phyloP scores from a whole-genome alignment of 306 rosid species.

The Gleditsia sinensis region DNA sequence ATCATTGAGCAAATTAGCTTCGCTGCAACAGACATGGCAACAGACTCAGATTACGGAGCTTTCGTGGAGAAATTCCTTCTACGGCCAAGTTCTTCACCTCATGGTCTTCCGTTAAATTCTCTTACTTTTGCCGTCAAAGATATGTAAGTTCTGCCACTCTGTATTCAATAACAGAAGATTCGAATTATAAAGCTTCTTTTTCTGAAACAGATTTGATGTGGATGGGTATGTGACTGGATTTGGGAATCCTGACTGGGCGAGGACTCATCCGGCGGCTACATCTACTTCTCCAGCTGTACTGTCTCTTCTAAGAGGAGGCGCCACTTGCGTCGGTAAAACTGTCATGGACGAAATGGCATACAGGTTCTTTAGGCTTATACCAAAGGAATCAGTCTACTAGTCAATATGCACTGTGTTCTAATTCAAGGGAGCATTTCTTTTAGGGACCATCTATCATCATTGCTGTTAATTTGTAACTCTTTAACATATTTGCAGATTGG shows the following conservation, averaged over 20 bases:
- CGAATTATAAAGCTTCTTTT: not conserved
- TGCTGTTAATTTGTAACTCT: not conserved
- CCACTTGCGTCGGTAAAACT: slow-evolving; percentile 81
- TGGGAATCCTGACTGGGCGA: slow-evolving; percentile 92
- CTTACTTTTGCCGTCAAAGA: slow-evolving; percentile 94
- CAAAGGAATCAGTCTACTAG: not conserved
- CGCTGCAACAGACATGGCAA: slow-evolving; percentile 46
- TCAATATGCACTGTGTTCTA: not conserved
- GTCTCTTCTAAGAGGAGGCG: slow-evolving; percentile 72
- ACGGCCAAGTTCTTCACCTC: slow-evolving; percentile 50
- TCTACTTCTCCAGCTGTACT: slow-evolving; percentile 73
- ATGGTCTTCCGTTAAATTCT: slow-evolving; percentile 57
- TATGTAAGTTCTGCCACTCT: slow-evolving; percentile 53
- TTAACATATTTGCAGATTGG: not conserved
- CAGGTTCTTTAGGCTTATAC: slow-evolving; percentile 49
- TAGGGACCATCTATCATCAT: not conserved
- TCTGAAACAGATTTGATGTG: slow-evolving; percentile 71
- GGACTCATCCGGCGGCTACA: slow-evolving; percentile 78
- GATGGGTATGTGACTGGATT: slow-evolving; percentile 79
- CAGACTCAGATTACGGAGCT: slow-evolving; percentile 60
- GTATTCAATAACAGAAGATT: not conserved
- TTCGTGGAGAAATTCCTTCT: slow-evolving; percentile 72
- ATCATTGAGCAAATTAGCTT: not conserved
- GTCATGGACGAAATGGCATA: slow-evolving; percentile 98
- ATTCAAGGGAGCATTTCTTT: not conserved